phyloP scores from a whole-genome alignment of 2,329 filamentous ascomycete genomes.

The Leptosphaerulina australis region DNA sequence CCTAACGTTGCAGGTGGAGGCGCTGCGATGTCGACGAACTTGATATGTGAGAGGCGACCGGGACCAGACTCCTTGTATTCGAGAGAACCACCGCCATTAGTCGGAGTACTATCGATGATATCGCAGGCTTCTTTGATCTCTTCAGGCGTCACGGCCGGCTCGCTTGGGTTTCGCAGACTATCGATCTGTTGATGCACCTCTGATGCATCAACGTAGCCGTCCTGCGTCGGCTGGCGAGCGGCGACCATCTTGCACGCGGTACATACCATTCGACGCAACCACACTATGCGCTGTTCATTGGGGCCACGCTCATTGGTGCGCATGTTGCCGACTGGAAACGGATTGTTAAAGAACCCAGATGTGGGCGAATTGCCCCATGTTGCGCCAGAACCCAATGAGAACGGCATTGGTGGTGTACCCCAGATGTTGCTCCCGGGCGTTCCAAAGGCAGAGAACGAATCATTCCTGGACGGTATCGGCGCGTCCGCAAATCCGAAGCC shows the following conservation, averaged over 20 bases:
- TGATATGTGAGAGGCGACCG: slow-evolving; percentile 50
- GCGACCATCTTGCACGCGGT: slow-evolving; percentile 74
- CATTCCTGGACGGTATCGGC: slow-evolving; percentile 37
- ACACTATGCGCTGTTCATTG: slow-evolving; percentile 39
- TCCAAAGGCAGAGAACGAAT: slow-evolving; percentile 44
- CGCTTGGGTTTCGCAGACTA: slow-evolving; percentile 64
- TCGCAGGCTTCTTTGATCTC: slow-evolving; percentile 87
- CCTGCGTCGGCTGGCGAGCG: slow-evolving; percentile 52
- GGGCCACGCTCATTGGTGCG: slow-evolving; percentile 37
- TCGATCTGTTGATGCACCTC: slow-evolving; percentile 69
- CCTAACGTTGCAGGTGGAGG: slow-evolving; percentile 46
- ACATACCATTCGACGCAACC: slow-evolving; percentile 66
- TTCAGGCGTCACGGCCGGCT: slow-evolving; percentile 61
- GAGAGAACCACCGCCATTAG: slow-evolving; percentile 85
- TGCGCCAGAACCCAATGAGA: slow-evolving; percentile 45
- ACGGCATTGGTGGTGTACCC: slow-evolving; percentile 51
- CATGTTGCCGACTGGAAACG: slow-evolving; percentile 36
- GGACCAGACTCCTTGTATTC: slow-evolving; percentile 64
- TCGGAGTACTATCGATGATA: slow-evolving; percentile 82
- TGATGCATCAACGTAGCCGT: slow-evolving; percentile 73
- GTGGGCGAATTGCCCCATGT: slow-evolving; percentile 52
- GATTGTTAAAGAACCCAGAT: slow-evolving; percentile 41
- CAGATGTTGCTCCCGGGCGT: slow-evolving; percentile 47
- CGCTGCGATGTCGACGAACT: slow-evolving; percentile 48
- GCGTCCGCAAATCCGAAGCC: slow-evolving; percentile 45